phyloP scores from a whole-genome alignment of 2,329 filamentous ascomycete genomes.

The Epichloe typhina region DNA sequence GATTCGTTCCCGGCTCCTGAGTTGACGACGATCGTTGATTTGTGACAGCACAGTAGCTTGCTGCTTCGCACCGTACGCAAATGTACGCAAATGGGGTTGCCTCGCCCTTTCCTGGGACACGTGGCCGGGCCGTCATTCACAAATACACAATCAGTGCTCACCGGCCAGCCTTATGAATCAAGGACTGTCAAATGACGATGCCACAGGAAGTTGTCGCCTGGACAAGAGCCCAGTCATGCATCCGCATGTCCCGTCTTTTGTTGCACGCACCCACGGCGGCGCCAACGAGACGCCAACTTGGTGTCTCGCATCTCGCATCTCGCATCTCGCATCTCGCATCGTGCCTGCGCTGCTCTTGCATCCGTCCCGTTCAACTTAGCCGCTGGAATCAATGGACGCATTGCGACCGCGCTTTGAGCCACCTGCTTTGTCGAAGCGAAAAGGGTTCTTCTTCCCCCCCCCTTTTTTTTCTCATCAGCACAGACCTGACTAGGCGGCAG shows the following conservation, averaged over 20 bases:
- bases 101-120: background rate
- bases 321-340: no score
- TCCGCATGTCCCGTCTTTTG: background rate
- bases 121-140: background rate
- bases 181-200: background rate
- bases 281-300: no score
- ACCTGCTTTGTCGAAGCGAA: background rate
- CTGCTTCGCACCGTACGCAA: background rate
- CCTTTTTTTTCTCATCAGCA: background rate
- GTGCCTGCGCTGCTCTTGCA: no score
- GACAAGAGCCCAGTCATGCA: background rate
- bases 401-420: background rate
- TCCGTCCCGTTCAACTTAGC: background rate
- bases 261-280: no score
- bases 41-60: no score
- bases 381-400: background rate
- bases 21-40: no score
- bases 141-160: no score
- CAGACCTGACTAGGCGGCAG: background rate
- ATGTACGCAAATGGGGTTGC: background rate
- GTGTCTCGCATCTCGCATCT: no score
- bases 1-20: no score
- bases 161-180: background rate
- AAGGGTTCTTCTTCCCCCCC: no score
- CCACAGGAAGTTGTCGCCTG: background rate